Base-by-base conservation (phyloP, 257 asterid species). In the Nicotiana sylvestris region DNA sequence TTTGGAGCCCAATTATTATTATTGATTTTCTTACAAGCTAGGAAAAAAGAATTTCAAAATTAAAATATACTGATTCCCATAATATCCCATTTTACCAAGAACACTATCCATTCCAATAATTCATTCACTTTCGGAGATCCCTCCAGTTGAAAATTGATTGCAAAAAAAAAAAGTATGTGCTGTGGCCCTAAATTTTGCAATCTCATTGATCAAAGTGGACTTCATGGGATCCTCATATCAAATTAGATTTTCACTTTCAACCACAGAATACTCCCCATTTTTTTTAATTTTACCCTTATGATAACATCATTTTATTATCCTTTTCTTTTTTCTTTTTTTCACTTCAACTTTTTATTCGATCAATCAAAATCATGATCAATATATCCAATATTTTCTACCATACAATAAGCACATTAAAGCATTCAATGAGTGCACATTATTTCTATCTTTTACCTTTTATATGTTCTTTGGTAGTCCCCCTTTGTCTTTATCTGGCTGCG, bases 41-140 rank as follows among this genome's bases (percentile, higher is more conserved):
- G 60, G 8, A 33, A 27, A 11, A 27, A 29, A 13, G 2, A 29
- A 43, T 43, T 43, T 11, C 49, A 43, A 27, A 25, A 10, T 11
- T 11, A 4, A 16, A 27, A 64, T 27, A 64, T 64, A 33, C 37
- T 64, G 84, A 68, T 33, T 61, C 81, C 81, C 16, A 18, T 62
- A n/a, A 35, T 53, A 16, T 56, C 27, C 43, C 57, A 46, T 46
- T 55, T 81, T 82, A 49, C 77, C 84, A 64, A 30, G 51, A 80
- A 70, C 81, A 76, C 77, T 84, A 84, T 87, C 89, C 90, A 88
- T 85, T 88, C 88, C 87, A 89, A 86, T 88, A 88, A 91, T 91
- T 87, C 88, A 90, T 60, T 81, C 87, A 84, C 92, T 91, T 87
- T 86, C 60, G 80, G 77, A 87, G 78, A 79, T 87, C 86, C 83